A percentile compares a stretch with the other conserved stretches of the same genome.
Conservation (phyloP, 106 monocot species). For the Dactylorhiza incarnata region DNA sequence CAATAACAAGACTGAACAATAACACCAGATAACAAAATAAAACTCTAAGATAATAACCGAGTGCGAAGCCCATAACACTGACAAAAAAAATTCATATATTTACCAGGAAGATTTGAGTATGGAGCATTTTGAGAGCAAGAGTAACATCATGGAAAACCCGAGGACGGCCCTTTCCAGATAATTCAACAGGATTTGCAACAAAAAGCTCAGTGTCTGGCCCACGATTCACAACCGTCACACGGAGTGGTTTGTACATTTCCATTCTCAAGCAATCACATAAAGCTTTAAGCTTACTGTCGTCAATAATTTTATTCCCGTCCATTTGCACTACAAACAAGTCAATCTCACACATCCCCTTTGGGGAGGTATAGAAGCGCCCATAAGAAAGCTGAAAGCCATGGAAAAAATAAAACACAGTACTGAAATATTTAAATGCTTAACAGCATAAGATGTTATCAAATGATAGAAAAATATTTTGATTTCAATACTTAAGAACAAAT, state of each 20-base stretch:
- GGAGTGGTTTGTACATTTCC: conserved; percentile 79
- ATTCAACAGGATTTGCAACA: conserved; percentile 88
- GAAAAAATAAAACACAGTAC: not conserved
- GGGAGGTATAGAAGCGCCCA: conserved; percentile 59
- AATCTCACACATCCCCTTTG: conserved; percentile 47
- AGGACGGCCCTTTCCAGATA: conserved; percentile 79
- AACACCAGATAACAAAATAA: no score
- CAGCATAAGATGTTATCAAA: no score
- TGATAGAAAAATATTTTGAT: no score
- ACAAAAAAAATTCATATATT: not conserved
- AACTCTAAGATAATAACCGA: no score
- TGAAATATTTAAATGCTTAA: not conserved
- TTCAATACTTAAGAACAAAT: no score
- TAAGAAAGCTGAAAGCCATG: conserved; percentile 57
- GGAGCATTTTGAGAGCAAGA: conserved; percentile 64
- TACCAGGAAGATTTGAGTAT: conserved; percentile 85
- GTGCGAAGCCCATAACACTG: no score
- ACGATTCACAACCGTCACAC: conserved; percentile 56
- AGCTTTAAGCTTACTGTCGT: conserved; percentile 49
- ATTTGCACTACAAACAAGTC: conserved; percentile 82
- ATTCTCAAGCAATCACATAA: conserved; percentile 50
- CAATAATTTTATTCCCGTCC: conserved; percentile 83
- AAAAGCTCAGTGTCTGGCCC: conserved; percentile 81
- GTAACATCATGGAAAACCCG: conserved; percentile 74
- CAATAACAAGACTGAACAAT: not conserved